phyloP scores from a whole-genome alignment of 352 stramenopile species.

The Phytophthora nicotianae region DNA sequence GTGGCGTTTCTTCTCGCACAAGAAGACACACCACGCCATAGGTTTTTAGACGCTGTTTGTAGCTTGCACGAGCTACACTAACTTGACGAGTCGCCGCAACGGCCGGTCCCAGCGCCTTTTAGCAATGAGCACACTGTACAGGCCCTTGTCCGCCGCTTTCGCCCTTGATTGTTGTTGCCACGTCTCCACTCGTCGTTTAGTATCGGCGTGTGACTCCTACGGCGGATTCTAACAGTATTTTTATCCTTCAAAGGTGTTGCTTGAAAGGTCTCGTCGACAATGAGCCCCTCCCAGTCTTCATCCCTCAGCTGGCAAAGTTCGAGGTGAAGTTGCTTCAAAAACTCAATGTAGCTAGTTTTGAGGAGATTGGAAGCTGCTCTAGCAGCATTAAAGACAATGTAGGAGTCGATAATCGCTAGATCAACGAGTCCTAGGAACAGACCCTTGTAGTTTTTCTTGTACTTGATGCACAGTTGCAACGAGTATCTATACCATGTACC shows the following conservation, averaged over 20 bases:
- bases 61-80: neutral
- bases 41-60: neutral
- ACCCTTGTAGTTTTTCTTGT: neutral
- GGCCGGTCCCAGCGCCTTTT: neutral
- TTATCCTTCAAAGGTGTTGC: too few species aligned
- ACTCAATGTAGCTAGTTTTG: too few species aligned
- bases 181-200: conserved; percentile 1
- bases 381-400: neutral
- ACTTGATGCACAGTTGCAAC: neutral
- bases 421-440: neutral
- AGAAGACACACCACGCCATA: neutral
- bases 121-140: conserved; percentile 4
- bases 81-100: neutral
- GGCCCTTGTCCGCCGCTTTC: neutral
- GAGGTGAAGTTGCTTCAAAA: too few species aligned
- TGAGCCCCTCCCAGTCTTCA: too few species aligned
- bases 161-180: neutral
- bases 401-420: neutral
- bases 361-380: too few species aligned
- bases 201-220: too few species aligned
- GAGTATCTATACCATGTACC: neutral
- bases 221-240: too few species aligned
- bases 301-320: too few species aligned
- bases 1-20: neutral
- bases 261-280: too few species aligned